Evolutionary conservation across 1,284 basidiomycete genomes (phyloP).

Genomic region (Trichosporon sp.): DNA sequence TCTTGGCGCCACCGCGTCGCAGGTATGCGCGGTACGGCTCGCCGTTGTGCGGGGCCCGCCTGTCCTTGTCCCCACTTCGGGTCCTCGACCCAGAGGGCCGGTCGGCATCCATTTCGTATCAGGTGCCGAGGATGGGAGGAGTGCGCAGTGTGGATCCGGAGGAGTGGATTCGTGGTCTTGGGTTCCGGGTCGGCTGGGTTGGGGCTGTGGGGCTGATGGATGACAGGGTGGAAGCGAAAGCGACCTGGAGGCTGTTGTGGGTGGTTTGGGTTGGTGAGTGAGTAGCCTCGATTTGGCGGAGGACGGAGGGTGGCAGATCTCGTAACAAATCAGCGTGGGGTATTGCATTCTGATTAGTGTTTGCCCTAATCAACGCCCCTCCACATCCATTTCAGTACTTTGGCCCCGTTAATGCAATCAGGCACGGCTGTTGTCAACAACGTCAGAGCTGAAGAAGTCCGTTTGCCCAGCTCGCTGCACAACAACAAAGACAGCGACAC

Average conservation of each 20-base stretch:
- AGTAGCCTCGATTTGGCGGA: background rate
- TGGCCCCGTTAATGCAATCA: background rate
- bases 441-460: background rate
- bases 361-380: background rate
- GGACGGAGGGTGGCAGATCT: background rate
- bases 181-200: background rate
- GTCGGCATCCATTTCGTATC: background rate
- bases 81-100: background rate
- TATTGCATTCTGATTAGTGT: background rate
- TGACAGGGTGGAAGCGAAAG: background rate
- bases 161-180: background rate
- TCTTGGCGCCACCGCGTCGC: background rate
- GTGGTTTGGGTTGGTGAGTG: background rate
- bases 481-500: background rate
- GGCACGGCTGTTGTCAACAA: slow-evolving; percentile 1
- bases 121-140: background rate
- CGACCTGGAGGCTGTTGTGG: background rate
- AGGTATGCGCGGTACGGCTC: background rate
- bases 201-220: background rate
- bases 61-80: background rate
- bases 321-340: slow-evolving; percentile 3
- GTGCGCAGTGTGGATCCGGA: background rate
- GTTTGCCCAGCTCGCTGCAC: background rate
- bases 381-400: background rate
- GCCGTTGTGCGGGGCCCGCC: background rate